Evolutionary conservation across 208 protist genomes (phyloP).

Genomic region (Crithidia acanthocephali): DNA sequence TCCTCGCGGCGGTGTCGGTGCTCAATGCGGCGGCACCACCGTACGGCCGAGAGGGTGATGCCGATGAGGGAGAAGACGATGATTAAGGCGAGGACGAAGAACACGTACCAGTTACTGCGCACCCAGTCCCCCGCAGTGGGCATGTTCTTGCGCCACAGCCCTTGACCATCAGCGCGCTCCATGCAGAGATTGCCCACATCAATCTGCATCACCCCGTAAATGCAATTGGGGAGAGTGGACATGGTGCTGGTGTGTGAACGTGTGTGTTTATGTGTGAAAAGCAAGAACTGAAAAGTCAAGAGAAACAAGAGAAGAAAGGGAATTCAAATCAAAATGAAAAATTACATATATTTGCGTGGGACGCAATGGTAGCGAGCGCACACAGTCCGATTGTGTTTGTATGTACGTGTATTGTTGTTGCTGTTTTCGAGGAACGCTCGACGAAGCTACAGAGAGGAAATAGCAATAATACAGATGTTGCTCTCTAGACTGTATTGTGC

Average conservation of each 20-base stretch:
- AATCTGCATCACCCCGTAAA: conserved; percentile 5
- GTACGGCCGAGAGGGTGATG: conserved; percentile 17
- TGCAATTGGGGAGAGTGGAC: background rate
- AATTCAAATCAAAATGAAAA: too few species aligned
- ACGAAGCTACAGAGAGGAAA: too few species aligned
- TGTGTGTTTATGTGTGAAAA: background rate
- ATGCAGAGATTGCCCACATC: background rate
- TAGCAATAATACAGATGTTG: too few species aligned
- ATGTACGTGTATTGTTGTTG: too few species aligned
- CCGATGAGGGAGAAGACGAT: conserved; percentile 6
- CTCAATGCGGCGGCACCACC: conserved; percentile 18
- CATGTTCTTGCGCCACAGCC: conserved; percentile 11
- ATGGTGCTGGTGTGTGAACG: background rate
- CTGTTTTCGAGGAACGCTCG: too few species aligned
- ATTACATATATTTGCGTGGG: too few species aligned
- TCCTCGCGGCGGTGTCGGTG: conserved; percentile 8
- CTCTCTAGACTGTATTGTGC: background rate
- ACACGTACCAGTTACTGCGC: conserved; percentile 24
- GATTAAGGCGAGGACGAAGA: conserved; percentile 14
- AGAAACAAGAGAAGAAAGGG: too few species aligned
- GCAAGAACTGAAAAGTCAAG: too few species aligned
- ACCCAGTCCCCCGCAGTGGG: conserved; percentile 21
- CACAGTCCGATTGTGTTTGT: too few species aligned
- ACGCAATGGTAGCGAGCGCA: too few species aligned
- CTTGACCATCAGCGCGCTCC: conserved; percentile 1